Evolutionary conservation across 768 basidiomycete species (phyloP).

Genomic region (Boletus fagicola): DNA sequence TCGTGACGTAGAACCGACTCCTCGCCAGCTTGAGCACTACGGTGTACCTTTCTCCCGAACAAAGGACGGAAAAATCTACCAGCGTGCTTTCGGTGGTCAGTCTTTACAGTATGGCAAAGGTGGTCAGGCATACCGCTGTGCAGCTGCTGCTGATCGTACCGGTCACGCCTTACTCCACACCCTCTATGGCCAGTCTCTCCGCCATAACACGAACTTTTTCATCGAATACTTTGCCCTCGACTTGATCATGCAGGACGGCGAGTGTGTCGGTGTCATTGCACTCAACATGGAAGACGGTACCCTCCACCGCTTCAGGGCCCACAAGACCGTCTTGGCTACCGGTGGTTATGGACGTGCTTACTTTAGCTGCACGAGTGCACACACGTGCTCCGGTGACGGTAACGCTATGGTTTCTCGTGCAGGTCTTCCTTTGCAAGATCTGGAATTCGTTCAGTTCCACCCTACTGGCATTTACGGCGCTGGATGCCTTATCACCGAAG

Average conservation of each 20-base stretch:
- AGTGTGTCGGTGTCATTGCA: constrained; percentile 98
- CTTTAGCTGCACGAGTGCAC: constrained; percentile 98
- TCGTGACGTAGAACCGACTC: background rate
- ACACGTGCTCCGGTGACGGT: constrained; percentile 98
- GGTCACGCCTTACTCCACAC: constrained; percentile 98
- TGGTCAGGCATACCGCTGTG: constrained; percentile 98
- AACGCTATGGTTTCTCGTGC: constrained; percentile 98
- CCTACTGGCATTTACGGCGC: constrained; percentile 99
- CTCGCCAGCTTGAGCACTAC: constrained; percentile 86
- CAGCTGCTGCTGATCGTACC: constrained; percentile 97
- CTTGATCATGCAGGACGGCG: constrained; percentile 97
- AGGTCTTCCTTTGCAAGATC: constrained; percentile 93
- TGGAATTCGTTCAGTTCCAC: constrained; percentile 99
- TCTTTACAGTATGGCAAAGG: constrained; percentile 97
- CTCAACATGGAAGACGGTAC: constrained; percentile 99
- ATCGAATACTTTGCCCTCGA: constrained; percentile 99
- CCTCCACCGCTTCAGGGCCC: constrained; percentile 94
- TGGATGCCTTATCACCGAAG: constrained; percentile 98
- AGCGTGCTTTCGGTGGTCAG: constrained; percentile 98
- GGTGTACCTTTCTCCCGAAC: constrained; percentile 99
- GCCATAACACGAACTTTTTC: constrained; percentile 99
- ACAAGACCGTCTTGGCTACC: constrained; percentile 98
- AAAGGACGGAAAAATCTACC: constrained; percentile 98
- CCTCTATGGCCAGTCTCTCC: constrained; percentile 97
- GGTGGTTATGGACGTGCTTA: constrained; percentile 98